phyloP scores from a whole-genome alignment of 2,329 filamentous ascomycete species.

The Aspergillus sp. region DNA sequence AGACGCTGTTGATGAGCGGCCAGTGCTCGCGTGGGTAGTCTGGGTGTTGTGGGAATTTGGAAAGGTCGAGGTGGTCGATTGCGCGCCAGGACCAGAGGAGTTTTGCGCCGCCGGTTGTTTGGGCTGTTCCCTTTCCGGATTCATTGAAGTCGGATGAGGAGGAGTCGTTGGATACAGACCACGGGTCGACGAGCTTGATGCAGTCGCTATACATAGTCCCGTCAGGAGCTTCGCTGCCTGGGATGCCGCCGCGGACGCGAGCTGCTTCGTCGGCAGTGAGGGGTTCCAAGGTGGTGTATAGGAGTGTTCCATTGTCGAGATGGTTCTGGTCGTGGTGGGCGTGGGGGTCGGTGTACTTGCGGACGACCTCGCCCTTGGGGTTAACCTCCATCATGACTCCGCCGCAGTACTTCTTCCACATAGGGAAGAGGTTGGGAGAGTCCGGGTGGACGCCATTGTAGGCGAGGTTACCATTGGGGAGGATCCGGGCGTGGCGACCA shows the following conservation, averaged over 20 bases:
- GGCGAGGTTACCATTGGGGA: slow-evolving; percentile 46
- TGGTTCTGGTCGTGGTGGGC: slow-evolving; percentile 51
- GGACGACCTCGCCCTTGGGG: slow-evolving; percentile 38
- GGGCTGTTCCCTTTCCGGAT: background rate
- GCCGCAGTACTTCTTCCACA: slow-evolving; percentile 49
- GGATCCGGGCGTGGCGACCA: slow-evolving; percentile 47
- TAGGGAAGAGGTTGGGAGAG: slow-evolving; percentile 41
- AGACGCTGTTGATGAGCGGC: slow-evolving; percentile 48
- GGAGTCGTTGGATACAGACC: slow-evolving; percentile 16
- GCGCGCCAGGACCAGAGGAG: slow-evolving; percentile 47
- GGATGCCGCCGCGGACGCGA: slow-evolving; percentile 43
- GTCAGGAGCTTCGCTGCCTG: slow-evolving; percentile 33
- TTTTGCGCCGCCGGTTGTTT: slow-evolving; percentile 26
- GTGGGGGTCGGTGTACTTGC: slow-evolving; percentile 42
- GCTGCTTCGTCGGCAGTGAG: slow-evolving; percentile 37
- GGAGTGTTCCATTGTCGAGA: slow-evolving; percentile 42
- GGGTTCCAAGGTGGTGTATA: slow-evolving; percentile 47
- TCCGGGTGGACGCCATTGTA: slow-evolving; percentile 45
- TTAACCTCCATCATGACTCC: slow-evolving; percentile 48
- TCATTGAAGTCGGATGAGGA: slow-evolving; percentile 23
- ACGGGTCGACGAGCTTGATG: slow-evolving; percentile 44
- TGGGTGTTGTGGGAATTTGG: slow-evolving; percentile 42
- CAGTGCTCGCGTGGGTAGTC: slow-evolving; percentile 39
- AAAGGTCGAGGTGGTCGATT: slow-evolving; percentile 41
- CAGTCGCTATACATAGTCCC: slow-evolving; percentile 38